Conservation (phyloP, 352 stramenopile genomes). For the Globisporangium rhizosaccharum region DNA sequence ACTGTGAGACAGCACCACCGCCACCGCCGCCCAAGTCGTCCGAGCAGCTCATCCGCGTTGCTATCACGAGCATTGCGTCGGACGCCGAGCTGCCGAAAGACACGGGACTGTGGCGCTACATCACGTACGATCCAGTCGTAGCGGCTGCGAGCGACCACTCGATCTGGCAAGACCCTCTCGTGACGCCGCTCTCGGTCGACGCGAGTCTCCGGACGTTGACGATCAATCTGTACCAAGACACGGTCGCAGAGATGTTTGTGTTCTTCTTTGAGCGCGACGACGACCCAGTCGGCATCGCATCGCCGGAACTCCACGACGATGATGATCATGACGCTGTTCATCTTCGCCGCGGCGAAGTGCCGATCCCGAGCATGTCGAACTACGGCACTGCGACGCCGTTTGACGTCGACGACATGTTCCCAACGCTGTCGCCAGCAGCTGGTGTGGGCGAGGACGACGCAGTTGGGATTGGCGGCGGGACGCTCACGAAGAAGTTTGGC, state of each 20-base stretch:
- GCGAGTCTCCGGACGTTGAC: slow-evolving; percentile 59
- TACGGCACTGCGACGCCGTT: background rate
- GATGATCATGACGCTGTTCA: background rate
- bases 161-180: slow-evolving; percentile 69
- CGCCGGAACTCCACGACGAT: slow-evolving; percentile 1
- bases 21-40: slow-evolving; percentile 11
- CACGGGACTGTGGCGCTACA: slow-evolving; percentile 33
- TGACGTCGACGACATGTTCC: slow-evolving; percentile 8
- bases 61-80: slow-evolving; percentile 63
- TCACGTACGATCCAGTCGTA: slow-evolving; percentile 32
- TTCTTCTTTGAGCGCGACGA: slow-evolving; percentile 67
- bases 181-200: slow-evolving; percentile 69
- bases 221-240: slow-evolving; percentile 76
- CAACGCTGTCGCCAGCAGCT: slow-evolving; percentile 7
- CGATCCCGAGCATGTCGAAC: background rate
- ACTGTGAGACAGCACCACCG: background rate
- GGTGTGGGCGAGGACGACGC: slow-evolving; percentile 1
- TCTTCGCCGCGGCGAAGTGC: background rate
- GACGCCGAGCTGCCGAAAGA: slow-evolving; percentile 62
- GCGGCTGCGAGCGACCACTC: slow-evolving; percentile 27
- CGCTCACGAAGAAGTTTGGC: slow-evolving; percentile 45
- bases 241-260: slow-evolving; percentile 62
- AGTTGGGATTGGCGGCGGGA: slow-evolving; percentile 20
- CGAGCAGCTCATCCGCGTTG: slow-evolving; percentile 59
- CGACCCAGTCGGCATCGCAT: background rate